A percentile compares a stretch with the other conserved stretches of the same genome.
Conservation (phyloP, 805 yeast genomes). For the Metschnikowia continentalis region DNA sequence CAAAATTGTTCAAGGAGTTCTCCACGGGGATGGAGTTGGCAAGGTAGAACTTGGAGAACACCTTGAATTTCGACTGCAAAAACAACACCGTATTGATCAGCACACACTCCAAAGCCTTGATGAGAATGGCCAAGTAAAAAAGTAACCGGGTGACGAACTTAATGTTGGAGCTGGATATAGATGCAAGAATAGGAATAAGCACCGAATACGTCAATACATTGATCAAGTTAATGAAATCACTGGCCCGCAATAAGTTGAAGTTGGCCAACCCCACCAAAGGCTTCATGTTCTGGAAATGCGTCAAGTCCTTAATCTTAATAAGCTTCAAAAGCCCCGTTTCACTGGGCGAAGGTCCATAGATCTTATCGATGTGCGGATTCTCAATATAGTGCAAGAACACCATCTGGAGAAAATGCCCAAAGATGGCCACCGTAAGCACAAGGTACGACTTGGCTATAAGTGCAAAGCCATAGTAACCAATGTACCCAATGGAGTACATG, state of each 20-base stretch:
- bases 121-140: conserved; percentile 39
- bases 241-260: conserved; percentile 59
- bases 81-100: conserved; percentile 49
- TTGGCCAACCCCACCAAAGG: conserved; percentile 61
- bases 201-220: conserved; percentile 40
- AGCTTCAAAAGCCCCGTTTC: conserved; percentile 33
- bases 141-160: conserved; percentile 17
- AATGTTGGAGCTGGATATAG: conserved; percentile 23
- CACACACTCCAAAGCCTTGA: conserved; percentile 49
- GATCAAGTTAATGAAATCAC: conserved; percentile 52
- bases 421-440: conserved; percentile 61
- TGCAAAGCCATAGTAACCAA: conserved; percentile 83
- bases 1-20: conserved; percentile 71
- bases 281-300: conserved; percentile 36
- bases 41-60: conserved; percentile 61
- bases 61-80: conserved; percentile 55
- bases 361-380: conserved; percentile 82
- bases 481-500: conserved; percentile 85
- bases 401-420: conserved; percentile 77
- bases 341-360: conserved; percentile 52
- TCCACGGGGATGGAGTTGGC: conserved; percentile 61
- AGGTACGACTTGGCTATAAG: conserved; percentile 70
- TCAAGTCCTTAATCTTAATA: conserved; percentile 47
- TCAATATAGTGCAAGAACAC: conserved; percentile 70
- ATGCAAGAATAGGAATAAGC: conserved; percentile 38